Evolutionary conservation across 352 stramenopile species (phyloP).

Genomic region (Phytophthora pini): DNA sequence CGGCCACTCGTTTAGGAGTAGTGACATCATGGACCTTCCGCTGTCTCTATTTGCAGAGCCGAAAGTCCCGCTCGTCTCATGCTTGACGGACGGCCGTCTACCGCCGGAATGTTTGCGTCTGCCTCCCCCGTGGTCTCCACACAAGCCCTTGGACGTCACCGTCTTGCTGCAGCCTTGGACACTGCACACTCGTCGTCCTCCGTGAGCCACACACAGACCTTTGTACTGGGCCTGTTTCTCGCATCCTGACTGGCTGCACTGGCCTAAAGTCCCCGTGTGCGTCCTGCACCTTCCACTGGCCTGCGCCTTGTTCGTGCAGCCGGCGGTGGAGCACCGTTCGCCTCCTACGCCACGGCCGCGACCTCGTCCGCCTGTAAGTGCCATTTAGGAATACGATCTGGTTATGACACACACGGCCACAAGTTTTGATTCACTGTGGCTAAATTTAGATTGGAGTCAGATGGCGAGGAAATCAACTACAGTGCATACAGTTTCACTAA

Average conservation of each 20-base stretch:
- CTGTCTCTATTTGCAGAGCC: background rate
- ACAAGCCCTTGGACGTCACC: conserved; percentile 29
- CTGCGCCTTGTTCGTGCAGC: conserved; percentile 27
- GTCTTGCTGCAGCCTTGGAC: conserved; percentile 23
- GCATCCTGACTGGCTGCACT: conserved; percentile 17
- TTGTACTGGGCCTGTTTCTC: conserved; percentile 29
- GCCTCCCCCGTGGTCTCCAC: conserved; percentile 26
- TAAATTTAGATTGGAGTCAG: conserved; percentile 5
- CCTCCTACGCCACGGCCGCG: conserved; percentile 10
- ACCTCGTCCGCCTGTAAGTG: background rate
- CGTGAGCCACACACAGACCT: conserved; percentile 26
- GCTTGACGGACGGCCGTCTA: background rate
- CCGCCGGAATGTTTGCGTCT: background rate
- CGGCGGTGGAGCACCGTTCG: conserved; percentile 13
- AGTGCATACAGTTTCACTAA: no score
- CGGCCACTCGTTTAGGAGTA: conserved; percentile 23
- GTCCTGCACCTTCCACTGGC: conserved; percentile 15
- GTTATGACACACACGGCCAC: background rate
- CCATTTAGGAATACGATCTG: background rate
- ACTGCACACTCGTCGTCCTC: conserved; percentile 18
- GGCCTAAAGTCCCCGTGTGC: conserved; percentile 20
- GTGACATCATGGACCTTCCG: conserved; percentile 27
- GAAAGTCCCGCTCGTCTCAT: background rate
- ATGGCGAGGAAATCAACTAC: background rate
- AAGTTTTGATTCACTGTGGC: background rate